Evolutionary conservation across 257 asterid genomes (phyloP), one percentile per base, ranked within the genome.

Genomic region (Ocimum tenuiflorum): DNA sequence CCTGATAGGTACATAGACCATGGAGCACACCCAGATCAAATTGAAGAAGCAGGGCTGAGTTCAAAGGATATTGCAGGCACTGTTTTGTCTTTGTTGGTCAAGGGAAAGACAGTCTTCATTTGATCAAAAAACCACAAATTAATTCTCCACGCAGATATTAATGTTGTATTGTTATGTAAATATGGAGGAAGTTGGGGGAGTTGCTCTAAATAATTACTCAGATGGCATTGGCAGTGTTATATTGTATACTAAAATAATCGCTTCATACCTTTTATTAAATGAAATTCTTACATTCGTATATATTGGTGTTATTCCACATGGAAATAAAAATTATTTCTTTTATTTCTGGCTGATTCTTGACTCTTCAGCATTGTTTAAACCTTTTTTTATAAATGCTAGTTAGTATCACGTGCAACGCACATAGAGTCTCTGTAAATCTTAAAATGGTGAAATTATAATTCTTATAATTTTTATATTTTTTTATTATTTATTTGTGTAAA

Each of bases 1-100:
- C 94, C 89, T 0, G 90, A 83, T 12, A 81, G 89, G 67, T 83
- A 86, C 20, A 81, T 86, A 1, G 94, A 86, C 1, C 94, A 86
- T 51, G 94, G 94, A 12, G 80, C 84, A 12, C 85, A 78, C 9
- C 45, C 35, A 8, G 89, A 83, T 39, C 94, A 86, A 66, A 76
- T 76, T 7, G 88, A 79, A 60, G 94, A 79, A 59, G 94, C 94
- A 12, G 89, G 94, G 56, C 80, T 83, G 11, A 83, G 75, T 6
- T 81, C 94, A 9, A 77, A 77, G 63, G 87, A 86, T 27, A 83
- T 86, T 73, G 94, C 87, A 38, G 81, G 68, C 0, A 83, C 94
- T 42, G 91, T 78, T 22, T 57, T 82, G 56, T 78, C 86, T 8
- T 12, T 84, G 0, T 84, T 3, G 84, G 60, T n/a, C n/a, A n/a